Conservation (phyloP, 805 yeast species). For the Wickerhamiella vanderwaltii region DNA sequence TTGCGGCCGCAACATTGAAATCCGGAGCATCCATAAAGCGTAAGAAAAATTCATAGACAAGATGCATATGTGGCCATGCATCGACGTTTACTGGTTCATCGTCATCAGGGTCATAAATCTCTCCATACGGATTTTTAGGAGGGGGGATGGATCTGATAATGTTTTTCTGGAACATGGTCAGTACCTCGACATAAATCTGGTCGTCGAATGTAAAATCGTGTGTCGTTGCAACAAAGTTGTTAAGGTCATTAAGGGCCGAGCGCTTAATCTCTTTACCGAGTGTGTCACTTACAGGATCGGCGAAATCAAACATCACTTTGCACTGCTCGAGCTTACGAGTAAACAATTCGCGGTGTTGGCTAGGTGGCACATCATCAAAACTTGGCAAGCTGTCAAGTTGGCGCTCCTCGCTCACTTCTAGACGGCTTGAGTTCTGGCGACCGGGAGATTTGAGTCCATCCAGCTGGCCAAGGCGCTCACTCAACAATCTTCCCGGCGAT, state of each 20-base stretch:
- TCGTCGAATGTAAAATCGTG: slow-evolving; percentile 71
- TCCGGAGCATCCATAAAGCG: slow-evolving; percentile 90
- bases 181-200: slow-evolving; percentile 79
- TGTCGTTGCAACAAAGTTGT: slow-evolving; percentile 72
- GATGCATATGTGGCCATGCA: slow-evolving; percentile 98
- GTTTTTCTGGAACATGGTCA: slow-evolving; percentile 78
- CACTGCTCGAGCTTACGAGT: slow-evolving; percentile 87
- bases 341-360: slow-evolving; percentile 67
- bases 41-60: slow-evolving; percentile 86
- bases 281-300: slow-evolving; percentile 83
- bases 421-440: slow-evolving; percentile 83
- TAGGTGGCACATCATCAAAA: slow-evolving; percentile 79
- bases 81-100: slow-evolving; percentile 95
- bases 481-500: slow-evolving; percentile 29
- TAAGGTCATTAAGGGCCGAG: slow-evolving; percentile 73
- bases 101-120: slow-evolving; percentile 93
- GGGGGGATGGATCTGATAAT: slow-evolving; percentile 95
- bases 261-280: slow-evolving; percentile 89
- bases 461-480: slow-evolving; percentile 50
- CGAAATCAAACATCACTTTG: slow-evolving; percentile 84
- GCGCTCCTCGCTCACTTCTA: slow-evolving; percentile 61
- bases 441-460: slow-evolving; percentile 78
- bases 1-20: slow-evolving; percentile 85
- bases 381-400: slow-evolving; percentile 66
- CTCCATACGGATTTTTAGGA: slow-evolving; percentile 95